Percentiles rank a stretch among this genome's conserved stretches.
Conservation (phyloP, 352 stramenopile genomes). For the Pythium utonaiense region DNA sequence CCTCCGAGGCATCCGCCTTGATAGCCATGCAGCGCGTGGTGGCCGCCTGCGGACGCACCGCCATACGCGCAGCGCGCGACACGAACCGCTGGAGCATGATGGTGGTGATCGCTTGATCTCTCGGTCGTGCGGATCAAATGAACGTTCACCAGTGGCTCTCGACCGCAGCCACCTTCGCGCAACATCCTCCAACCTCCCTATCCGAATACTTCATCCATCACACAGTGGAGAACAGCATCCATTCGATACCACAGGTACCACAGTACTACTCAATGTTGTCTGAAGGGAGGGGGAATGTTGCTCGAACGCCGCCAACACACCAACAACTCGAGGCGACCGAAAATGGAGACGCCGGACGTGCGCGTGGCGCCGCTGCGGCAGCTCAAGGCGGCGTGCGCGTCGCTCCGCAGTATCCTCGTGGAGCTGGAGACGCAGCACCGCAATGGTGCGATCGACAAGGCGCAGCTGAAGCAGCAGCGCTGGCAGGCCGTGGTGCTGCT, state of each 20-base stretch:
- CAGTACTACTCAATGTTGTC: neutral
- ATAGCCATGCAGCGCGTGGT: slow-evolving; percentile 22
- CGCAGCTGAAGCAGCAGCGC: slow-evolving; percentile 41
- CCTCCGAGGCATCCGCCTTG: slow-evolving; percentile 11
- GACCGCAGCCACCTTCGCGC: slow-evolving; percentile 14
- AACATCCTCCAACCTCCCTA: slow-evolving; percentile 7
- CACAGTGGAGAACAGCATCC: too few species aligned
- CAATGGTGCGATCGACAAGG: slow-evolving; percentile 32
- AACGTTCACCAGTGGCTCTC: slow-evolving; percentile 7
- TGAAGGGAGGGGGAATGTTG: slow-evolving; percentile 9
- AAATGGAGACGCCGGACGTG: slow-evolving; percentile 5
- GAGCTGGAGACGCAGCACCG: slow-evolving; percentile 11
- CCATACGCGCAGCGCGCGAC: slow-evolving; percentile 10
- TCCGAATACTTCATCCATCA: neutral
- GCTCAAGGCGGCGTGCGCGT: slow-evolving; percentile 46
- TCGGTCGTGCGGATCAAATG: slow-evolving; percentile 2
- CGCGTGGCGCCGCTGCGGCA: slow-evolving; percentile 38
- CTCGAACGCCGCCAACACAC: neutral
- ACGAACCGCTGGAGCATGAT: slow-evolving; percentile 26
- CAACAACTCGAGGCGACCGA: neutral
- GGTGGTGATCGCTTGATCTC: too few species aligned
- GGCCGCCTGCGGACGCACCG: slow-evolving; percentile 10
- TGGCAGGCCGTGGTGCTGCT: slow-evolving; percentile 60
- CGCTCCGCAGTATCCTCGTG: slow-evolving; percentile 40
- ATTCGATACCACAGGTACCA: neutral